These are phyloP conservation scores for Candida bentonensis DNA, from an alignment of 805 yeast genomes.

Conservation along the genomic window DNA sequence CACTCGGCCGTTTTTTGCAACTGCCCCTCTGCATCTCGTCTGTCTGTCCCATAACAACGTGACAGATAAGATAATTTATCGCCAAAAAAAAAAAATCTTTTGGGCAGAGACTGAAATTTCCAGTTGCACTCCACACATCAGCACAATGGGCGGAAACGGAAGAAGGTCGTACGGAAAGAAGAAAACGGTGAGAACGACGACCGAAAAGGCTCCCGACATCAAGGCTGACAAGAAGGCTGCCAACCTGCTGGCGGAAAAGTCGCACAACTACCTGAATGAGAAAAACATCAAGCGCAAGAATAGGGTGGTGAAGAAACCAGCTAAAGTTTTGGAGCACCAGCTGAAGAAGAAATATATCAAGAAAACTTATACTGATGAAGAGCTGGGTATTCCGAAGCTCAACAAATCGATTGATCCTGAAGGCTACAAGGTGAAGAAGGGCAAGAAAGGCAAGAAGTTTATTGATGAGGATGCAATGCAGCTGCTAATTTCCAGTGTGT, in stretches of 20 bases:
- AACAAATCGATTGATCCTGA: slow-evolving; percentile 71
- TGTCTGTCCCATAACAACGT: too few species aligned
- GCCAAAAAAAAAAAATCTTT: too few species aligned
- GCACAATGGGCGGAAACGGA: too few species aligned
- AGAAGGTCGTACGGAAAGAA: background rate
- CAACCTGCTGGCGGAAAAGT: slow-evolving; percentile 10
- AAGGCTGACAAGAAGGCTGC: slow-evolving; percentile 13
- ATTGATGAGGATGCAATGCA: slow-evolving; percentile 54
- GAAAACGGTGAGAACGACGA: background rate
- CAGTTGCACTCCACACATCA: too few species aligned
- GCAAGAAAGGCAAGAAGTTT: slow-evolving; percentile 62
- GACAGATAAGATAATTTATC: too few species aligned
- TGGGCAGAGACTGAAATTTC: too few species aligned
- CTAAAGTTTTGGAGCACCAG: slow-evolving; percentile 4
- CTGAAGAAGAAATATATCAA: slow-evolving; percentile 17
- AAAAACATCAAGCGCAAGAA: slow-evolving; percentile 8
- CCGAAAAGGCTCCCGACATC: slow-evolving; percentile 14
- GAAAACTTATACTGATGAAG: slow-evolving; percentile 51
- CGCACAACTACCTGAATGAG: slow-evolving; percentile 7
- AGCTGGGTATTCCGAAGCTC: slow-evolving; percentile 62
- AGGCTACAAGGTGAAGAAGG: slow-evolving; percentile 61
- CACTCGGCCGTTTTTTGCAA: too few species aligned
- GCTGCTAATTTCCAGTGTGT: slow-evolving; percentile 65
- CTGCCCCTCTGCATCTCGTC: too few species aligned
- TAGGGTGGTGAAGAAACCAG: slow-evolving; percentile 8